These are phyloP conservation scores for Posidonia oceanica DNA, from an alignment of 116 monocot genomes.

Conservation along the genomic window DNA sequence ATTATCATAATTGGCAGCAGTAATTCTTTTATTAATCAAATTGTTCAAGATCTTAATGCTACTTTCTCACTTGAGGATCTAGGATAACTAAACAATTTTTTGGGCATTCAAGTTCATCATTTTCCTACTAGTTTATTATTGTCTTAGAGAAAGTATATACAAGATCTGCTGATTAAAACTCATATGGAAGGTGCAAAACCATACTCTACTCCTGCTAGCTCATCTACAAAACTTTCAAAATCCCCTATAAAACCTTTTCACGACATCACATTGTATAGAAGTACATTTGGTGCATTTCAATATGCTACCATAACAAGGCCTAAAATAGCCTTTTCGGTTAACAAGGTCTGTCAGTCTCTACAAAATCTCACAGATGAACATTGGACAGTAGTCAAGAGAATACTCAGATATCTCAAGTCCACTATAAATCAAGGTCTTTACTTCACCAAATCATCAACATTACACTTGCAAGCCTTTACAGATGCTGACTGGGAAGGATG, in stretches of 20 bases:
- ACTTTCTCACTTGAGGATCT: background rate
- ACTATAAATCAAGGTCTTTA: too few relatives aligned
- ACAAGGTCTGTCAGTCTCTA: background rate
- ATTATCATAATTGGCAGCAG: background rate
- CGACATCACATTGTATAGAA: background rate
- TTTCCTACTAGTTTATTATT: background rate
- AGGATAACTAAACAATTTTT: background rate
- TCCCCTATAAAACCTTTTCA: background rate
- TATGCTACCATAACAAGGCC: background rate
- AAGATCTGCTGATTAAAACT: background rate
- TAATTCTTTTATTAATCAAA: background rate
- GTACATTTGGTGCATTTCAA: background rate
- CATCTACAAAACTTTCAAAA: background rate
- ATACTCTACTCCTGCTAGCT: background rate
- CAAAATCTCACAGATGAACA: background rate
- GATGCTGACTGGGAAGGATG: too few relatives aligned
- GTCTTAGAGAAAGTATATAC: background rate
- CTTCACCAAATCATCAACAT: too few relatives aligned
- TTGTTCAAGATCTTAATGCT: background rate
- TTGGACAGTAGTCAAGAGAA: background rate
- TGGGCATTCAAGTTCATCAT: background rate
- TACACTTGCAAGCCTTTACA: too few relatives aligned
- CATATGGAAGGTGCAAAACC: background rate
- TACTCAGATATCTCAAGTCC: too few relatives aligned
- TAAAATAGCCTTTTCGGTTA: background rate